Conservation (phyloP, 768 basidiomycete genomes). For the Cantharellus cinnabarinus region DNA sequence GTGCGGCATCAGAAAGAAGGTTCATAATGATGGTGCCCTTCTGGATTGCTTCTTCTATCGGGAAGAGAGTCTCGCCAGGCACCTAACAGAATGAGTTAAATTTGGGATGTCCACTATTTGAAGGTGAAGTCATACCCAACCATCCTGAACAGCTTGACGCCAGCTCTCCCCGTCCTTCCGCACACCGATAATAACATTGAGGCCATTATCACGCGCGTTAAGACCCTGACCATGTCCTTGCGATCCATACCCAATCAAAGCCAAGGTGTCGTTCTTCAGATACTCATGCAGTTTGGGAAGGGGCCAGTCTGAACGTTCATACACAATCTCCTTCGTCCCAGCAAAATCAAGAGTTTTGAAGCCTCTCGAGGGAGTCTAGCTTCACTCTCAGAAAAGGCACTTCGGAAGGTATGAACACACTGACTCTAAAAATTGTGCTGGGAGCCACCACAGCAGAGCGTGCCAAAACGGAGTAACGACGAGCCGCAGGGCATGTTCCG, state of each 20-base stretch:
- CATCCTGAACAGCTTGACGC: slow-evolving; percentile 87
- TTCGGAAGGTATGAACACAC: neutral
- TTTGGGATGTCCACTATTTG: neutral
- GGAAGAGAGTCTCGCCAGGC: slow-evolving; percentile 92
- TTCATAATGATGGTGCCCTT: slow-evolving; percentile 99
- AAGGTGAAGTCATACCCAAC: slow-evolving; percentile 44
- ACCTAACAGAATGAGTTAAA: slow-evolving; percentile 27
- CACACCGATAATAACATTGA: slow-evolving; percentile 97
- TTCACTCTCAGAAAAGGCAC: neutral
- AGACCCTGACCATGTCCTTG: slow-evolving; percentile 97
- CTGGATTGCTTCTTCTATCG: slow-evolving; percentile 93
- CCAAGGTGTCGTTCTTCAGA: slow-evolving; percentile 99
- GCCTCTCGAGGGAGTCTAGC: slow-evolving; percentile 31
- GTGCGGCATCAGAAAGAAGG: slow-evolving; percentile 96
- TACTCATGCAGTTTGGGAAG: slow-evolving; percentile 95
- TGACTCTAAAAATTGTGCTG: neutral
- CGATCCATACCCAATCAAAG: slow-evolving; percentile 96
- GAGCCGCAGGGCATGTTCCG: neutral
- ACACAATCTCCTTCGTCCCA: slow-evolving; percentile 79
- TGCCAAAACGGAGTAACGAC: neutral
- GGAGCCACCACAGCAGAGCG: neutral
- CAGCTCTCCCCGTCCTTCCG: slow-evolving; percentile 93
- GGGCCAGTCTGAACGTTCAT: slow-evolving; percentile 96
- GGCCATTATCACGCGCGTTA: slow-evolving; percentile 96
- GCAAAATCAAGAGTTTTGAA: slow-evolving; percentile 95